Evolutionary conservation across 225 moss, liverwort and hornwort genomes (phyloP), one percentile per base, ranked within the genome.

Genomic region (Rhytidiadelphus loreus): DNA sequence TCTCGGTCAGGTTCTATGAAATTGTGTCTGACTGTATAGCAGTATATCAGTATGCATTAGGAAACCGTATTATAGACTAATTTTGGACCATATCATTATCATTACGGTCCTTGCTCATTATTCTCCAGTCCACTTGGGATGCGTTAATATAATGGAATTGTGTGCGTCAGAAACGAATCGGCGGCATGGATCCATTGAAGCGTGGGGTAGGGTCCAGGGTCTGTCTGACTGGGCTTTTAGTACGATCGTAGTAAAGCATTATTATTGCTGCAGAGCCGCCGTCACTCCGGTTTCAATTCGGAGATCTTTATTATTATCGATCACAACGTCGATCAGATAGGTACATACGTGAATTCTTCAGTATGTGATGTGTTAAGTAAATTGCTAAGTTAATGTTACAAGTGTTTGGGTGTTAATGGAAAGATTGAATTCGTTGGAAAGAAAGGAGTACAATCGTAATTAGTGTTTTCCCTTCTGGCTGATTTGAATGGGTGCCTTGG

Each of bases 181-280:
- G 92, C 92, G 92, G 92, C 92, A 91, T 91, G 80, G 89, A 92
- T 92, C 89, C 89, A 87, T 26, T 89, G 76, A 89, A 83, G 92
- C 87, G 89, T 92, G 92, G 85, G 79, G 74, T 85, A 22, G 62
- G 79, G 58, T 75, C 83, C 82, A 74, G 77, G 53, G 53, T 39
- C 83, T 66, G 84, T 71, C 84, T 70, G 84, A 84, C 84, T 69
- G 52, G 65, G 83, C 52, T 37, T 7, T 13, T 14, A 29, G 86
- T 86, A 86, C 75, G 75, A 59, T 28, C 9, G 37, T n/a, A 2
- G 77, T 30, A 21, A 46, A 13, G 15, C 39, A 29, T 76, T 62
- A 77, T 75, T 55, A 30, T 13, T 77, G 39, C 84, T 43, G 78
- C 86, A 86, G 86, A 65, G 86, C 86, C 78, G 86, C 86, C 86